These are phyloP conservation scores for Beauveria rudraprayagi DNA, from an alignment of 2,329 filamentous ascomycete genomes.

Conservation along the genomic window DNA sequence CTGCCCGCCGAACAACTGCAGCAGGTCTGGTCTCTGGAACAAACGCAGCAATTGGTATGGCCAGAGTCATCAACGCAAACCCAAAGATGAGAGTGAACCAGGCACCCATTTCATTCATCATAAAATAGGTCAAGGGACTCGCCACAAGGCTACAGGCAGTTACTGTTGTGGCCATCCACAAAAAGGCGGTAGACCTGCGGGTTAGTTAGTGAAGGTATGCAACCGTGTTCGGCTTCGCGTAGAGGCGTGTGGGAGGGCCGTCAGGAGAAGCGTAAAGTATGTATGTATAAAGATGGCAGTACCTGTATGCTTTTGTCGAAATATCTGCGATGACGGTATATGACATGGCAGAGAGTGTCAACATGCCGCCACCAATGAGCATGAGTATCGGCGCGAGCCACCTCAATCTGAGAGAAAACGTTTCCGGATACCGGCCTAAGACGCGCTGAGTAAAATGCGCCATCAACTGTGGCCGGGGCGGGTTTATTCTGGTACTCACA, in stretches of 20 bases:
- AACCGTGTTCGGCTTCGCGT: too few relatives aligned
- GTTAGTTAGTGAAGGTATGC: background rate
- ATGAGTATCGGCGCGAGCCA: slow-evolving; percentile 14
- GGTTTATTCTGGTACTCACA: slow-evolving; percentile 4
- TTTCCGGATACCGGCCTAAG: slow-evolving; percentile 11
- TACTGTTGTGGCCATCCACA: slow-evolving; percentile 13
- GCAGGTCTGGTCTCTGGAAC: slow-evolving; percentile 13
- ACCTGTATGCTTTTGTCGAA: slow-evolving; percentile 4
- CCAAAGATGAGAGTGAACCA: slow-evolving; percentile 12
- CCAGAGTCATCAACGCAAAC: slow-evolving; percentile 5
- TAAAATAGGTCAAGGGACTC: slow-evolving; percentile 14
- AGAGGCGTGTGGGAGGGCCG: too few relatives aligned
- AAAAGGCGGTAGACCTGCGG: slow-evolving; percentile 15
- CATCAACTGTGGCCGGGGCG: background rate
- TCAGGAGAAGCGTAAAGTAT: too few relatives aligned
- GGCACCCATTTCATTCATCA: slow-evolving; percentile 11
- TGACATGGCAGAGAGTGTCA: slow-evolving; percentile 14
- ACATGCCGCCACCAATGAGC: slow-evolving; percentile 15
- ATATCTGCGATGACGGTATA: slow-evolving; percentile 14
- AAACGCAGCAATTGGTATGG: slow-evolving; percentile 7
- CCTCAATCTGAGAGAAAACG: slow-evolving; percentile 12
- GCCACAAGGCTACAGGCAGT: slow-evolving; percentile 14
- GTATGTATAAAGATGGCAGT: background rate
- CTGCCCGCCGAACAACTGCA: background rate
- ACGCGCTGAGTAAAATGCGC: background rate